Conservation (phyloP, 768 basidiomycete genomes). For the Suillus hirtellus region DNA sequence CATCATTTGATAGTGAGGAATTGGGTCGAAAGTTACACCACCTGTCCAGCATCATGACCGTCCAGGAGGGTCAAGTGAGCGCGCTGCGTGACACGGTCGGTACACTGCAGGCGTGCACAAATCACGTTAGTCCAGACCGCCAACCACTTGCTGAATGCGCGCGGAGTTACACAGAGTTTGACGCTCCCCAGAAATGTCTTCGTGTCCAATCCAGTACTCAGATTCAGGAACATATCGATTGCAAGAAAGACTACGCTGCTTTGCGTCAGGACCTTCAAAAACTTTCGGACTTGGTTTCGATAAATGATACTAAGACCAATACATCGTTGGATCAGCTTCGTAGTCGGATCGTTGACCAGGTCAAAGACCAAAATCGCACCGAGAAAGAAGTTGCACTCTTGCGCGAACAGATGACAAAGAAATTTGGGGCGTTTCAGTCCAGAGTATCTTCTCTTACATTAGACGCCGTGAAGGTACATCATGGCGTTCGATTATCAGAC, state of each 20-base stretch:
- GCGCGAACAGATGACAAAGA: background rate
- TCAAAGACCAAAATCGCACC: background rate
- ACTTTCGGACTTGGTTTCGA: background rate
- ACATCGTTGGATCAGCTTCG: background rate
- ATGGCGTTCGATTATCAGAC: background rate
- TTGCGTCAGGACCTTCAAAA: conserved; percentile 2
- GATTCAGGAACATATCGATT: background rate
- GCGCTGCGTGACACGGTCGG: background rate
- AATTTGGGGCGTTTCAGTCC: background rate
- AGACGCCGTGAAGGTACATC: background rate
- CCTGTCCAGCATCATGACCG: background rate
- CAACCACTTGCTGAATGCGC: background rate
- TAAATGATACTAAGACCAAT: background rate
- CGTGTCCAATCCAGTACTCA: background rate
- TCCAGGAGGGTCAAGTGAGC: background rate
- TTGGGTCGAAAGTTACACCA: background rate
- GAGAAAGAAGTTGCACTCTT: conserved; percentile 5
- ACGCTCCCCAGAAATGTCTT: background rate
- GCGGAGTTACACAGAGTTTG: background rate
- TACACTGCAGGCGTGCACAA: background rate
- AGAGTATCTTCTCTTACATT: conserved; percentile 4
- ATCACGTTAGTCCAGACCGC: background rate
- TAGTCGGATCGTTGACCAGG: background rate
- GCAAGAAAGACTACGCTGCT: background rate
- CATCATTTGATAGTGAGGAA: background rate